Conservation (phyloP, 2,329 filamentous ascomycete genomes). For the Ploettnerulaceae sp. region DNA sequence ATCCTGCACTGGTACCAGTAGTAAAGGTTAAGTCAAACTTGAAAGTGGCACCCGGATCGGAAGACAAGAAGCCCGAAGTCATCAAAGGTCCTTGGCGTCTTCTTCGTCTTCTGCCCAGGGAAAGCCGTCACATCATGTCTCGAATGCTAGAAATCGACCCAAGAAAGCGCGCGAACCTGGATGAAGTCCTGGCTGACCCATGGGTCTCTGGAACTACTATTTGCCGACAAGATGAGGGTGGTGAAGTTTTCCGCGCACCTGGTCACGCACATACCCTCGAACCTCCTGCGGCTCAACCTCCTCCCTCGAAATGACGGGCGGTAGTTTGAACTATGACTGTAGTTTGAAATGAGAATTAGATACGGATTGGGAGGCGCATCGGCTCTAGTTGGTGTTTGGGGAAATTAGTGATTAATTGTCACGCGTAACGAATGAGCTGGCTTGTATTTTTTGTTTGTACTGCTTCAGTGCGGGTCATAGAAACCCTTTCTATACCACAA, state of each 20-base stretch:
- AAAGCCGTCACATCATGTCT: constrained; percentile 84
- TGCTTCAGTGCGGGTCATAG: constrained; percentile 17
- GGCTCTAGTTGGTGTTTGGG: background rate
- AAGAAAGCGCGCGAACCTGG: constrained; percentile 74
- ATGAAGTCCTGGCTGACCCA: constrained; percentile 79
- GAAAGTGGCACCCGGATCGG: constrained; percentile 21
- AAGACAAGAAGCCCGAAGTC: constrained; percentile 58
- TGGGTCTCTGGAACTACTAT: constrained; percentile 86
- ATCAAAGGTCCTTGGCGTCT: constrained; percentile 93
- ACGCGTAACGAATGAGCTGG: background rate
- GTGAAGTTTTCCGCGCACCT: constrained; percentile 64
- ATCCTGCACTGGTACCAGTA: constrained; percentile 17
- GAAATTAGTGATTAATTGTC: background rate
- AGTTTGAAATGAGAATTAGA: background rate
- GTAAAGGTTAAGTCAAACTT: constrained; percentile 14
- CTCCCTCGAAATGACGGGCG: constrained; percentile 4
- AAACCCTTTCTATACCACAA: constrained; percentile 7
- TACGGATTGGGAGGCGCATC: constrained; percentile 3
- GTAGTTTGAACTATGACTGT: background rate
- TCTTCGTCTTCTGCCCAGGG: constrained; percentile 78
- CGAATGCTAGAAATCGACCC: constrained; percentile 90
- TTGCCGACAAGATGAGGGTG: constrained; percentile 77
- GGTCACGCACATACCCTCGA: constrained; percentile 85
- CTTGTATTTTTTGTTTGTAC: background rate
- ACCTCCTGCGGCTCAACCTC: constrained; percentile 50